phyloP scores from a whole-genome alignment of 2,329 filamentous ascomycete genomes.

The Lachnellula willkommii region DNA sequence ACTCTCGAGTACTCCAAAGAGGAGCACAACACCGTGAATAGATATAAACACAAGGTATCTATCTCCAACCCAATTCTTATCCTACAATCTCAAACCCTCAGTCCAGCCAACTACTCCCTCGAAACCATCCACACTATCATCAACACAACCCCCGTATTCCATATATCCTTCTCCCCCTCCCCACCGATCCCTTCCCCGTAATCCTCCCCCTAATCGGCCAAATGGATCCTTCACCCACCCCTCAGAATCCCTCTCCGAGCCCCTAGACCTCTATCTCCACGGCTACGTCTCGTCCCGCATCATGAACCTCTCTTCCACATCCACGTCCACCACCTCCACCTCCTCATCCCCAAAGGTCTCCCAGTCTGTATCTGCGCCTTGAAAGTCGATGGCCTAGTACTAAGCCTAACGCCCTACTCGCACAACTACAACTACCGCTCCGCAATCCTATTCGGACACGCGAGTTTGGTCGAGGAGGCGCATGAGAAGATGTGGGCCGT shows the following conservation, averaged over 20 bases:
- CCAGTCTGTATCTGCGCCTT: slow-evolving; percentile 69
- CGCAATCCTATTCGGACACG: slow-evolving; percentile 71
- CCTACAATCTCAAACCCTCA: neutral
- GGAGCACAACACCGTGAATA: slow-evolving; percentile 23
- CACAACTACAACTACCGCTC: slow-evolving; percentile 88
- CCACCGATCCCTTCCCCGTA: slow-evolving; percentile 57
- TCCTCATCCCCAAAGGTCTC: slow-evolving; percentile 44
- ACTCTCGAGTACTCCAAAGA: slow-evolving; percentile 24
- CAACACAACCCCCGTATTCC: slow-evolving; percentile 67
- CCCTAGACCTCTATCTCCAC: slow-evolving; percentile 74
- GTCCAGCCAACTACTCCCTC: slow-evolving; percentile 19
- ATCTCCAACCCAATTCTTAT: neutral
- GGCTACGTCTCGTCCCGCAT: slow-evolving; percentile 76
- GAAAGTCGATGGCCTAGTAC: slow-evolving; percentile 72
- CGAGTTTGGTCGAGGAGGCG: slow-evolving; percentile 56
- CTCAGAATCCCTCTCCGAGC: slow-evolving; percentile 58
- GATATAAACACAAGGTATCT: slow-evolving; percentile 26
- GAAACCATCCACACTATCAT: slow-evolving; percentile 72
- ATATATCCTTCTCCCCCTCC: slow-evolving; percentile 66
- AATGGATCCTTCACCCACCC: slow-evolving; percentile 66
- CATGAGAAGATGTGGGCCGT: slow-evolving; percentile 74
- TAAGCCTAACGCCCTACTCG: slow-evolving; percentile 73
- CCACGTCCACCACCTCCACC: neutral
- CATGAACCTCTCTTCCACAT: slow-evolving; percentile 53
- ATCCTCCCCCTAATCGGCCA: slow-evolving; percentile 82